Evolutionary conservation across 1,284 basidiomycete species (phyloP), one percentile per base, ranked within the genome.

Genomic region (Pseudozyma sp.): DNA sequence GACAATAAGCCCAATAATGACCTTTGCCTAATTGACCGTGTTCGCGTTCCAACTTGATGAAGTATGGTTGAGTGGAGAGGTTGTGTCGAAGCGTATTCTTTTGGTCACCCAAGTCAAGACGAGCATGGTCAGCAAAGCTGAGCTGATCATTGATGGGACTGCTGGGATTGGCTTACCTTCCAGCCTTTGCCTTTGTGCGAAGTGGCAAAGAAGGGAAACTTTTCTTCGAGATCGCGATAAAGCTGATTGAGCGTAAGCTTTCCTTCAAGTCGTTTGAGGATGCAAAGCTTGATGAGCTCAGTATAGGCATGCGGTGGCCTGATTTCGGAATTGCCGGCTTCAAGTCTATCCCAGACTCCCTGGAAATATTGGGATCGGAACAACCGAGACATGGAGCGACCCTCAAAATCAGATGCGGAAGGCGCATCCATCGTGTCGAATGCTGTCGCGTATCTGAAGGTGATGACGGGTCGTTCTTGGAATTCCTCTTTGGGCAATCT

Each of bases 81-180:
- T 76, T 76, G 64, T 76, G 73, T n/a, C 73, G 52, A 4, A 76
- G 50, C n/a, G 73, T 76, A 52, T 76, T 76, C 73, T 76, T 39
- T 19, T 1, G 45, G 1, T n/a, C 6, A 34, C 19, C 19, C 19
- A 52, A 25, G 34, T 12, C 1, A 38, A 12, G 48, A 7, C 25
- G n/a, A 39, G 4, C 13, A 42, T 12, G 40, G 19, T n/a, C n/a
- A 59, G 6, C 19, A 10, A 10, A 56, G 19, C 16, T 11, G 21
- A 45, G 9, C 11, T 19, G 35, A 12, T n/a, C 19, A 19, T 6
- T 3, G 0, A n/a, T 19, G 13, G 5, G 40, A 5, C n/a, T 25
- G 5, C 2, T 40, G 16, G 11, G 6, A 10, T 16, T 10, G 10
- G 48, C 73, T 55, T 39, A 76, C 73, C 64, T 65, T 76, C 73